Base-by-base conservation (phyloP, 2,329 filamentous ascomycete genomes). In the Nemania sp. region DNA sequence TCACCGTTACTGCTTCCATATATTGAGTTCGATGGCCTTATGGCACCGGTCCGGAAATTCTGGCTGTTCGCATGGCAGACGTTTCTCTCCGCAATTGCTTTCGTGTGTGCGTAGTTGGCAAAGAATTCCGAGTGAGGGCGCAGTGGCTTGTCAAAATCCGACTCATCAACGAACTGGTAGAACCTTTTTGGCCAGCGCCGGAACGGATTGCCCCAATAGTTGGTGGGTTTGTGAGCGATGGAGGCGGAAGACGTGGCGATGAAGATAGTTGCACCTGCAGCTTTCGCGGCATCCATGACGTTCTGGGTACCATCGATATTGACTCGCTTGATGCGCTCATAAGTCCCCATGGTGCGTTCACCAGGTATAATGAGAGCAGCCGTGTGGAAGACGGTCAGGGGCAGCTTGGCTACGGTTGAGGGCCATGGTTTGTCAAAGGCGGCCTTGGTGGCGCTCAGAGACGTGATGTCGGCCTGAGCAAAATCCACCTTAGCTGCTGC, bases 41-140 rank as follows among this genome's bases (percentile, higher is more conserved):
- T 77, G 42, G 72, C 72, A 6, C 80, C 81, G 0, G 80, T 83
- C 8, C 79, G 74, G 65, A 84, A 79, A 6, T 66, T 51, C 28
- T 57, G 43, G 2, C 17, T 33, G 23, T 69, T 68, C 5, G 65
- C 66, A 6, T 46, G 48, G 39, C 75, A 72, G 14, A 80, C 70
- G 3, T 78, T 56, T 14, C 70, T 66, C 65, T 80, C 78, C 0
- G 75, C 74, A n/a, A 70, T 65, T 1, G 72, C 70, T 54, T 81
- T 81, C 34, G 76, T 72, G 15, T 72, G 71, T 20, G 77, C 72
- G 51, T 80, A 80, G 63, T 79, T 73, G 9, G 64, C 64, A 49
- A 69, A 79, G 67, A 74, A 80, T 19, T 74, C 56, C 5, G 68
- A 58, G 57, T 75, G 74, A 2, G 65, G 50, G 30, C 71, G 64